Conservation (phyloP, 768 basidiomycete genomes). For the Clavaria fumosa region DNA sequence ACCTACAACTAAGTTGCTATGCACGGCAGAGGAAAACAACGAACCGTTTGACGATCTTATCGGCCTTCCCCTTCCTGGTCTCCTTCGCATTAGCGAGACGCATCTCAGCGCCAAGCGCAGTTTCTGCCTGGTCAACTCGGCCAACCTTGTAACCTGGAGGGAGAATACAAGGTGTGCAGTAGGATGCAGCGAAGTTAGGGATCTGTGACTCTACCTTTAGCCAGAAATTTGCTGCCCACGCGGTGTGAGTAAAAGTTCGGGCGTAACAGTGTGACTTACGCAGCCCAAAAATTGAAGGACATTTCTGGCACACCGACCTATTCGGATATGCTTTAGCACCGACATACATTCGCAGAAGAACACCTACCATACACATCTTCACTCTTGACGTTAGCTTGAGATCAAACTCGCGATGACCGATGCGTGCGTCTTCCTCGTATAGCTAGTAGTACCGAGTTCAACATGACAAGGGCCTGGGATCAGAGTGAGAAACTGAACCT, state of each 20-base stretch:
- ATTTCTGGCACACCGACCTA: slow-evolving; percentile 93
- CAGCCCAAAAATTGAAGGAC: slow-evolving; percentile 87
- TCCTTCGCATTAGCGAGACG: slow-evolving; percentile 65
- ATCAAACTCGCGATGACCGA: slow-evolving; percentile 91
- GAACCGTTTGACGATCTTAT: slow-evolving; percentile 80
- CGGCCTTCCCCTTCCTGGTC: slow-evolving; percentile 39
- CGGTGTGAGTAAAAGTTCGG: slow-evolving; percentile 3
- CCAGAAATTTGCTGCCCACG: slow-evolving; percentile 55
- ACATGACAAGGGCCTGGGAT: slow-evolving; percentile 3
- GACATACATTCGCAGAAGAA: background rate
- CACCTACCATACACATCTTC: slow-evolving; percentile 93
- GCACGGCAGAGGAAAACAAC: slow-evolving; percentile 4
- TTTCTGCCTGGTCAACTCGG: slow-evolving; percentile 92
- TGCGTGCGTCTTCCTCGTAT: slow-evolving; percentile 92
- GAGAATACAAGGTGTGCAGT: too few species aligned
- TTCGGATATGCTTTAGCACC: background rate
- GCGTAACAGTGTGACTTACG: slow-evolving; percentile 30
- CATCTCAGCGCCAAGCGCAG: slow-evolving; percentile 95
- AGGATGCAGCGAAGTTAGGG: too few species aligned
- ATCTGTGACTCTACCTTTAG: slow-evolving; percentile 40
- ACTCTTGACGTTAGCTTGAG: slow-evolving; percentile 83
- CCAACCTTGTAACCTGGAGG: slow-evolving; percentile 79
- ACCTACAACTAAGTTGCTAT: background rate
- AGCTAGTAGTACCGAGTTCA: too few species aligned
- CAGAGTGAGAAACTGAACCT: slow-evolving; percentile 25